phyloP scores from a whole-genome alignment of 2,329 filamentous ascomycete species.

The Drechslera avenae region DNA sequence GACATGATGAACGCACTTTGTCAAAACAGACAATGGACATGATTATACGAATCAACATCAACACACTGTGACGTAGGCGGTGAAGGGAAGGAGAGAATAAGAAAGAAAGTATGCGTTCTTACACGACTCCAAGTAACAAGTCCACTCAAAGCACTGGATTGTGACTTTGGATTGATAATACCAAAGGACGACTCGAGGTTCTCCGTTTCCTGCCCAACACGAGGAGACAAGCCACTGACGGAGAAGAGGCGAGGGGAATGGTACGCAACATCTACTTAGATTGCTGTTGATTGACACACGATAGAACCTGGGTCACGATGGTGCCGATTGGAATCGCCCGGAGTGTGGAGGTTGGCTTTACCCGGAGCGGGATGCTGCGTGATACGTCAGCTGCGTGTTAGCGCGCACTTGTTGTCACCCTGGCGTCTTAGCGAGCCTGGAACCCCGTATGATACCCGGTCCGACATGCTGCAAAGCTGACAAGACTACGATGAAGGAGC shows the following conservation, averaged over 20 bases:
- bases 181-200: slow-evolving; percentile 30
- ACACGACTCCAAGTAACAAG: slow-evolving; percentile 22
- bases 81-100: slow-evolving; percentile 12
- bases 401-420: slow-evolving; percentile 19
- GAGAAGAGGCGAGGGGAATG: slow-evolving; percentile 22
- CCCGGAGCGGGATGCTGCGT: slow-evolving; percentile 20
- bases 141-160: slow-evolving; percentile 18
- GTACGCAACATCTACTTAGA: slow-evolving; percentile 37
- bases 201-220: slow-evolving; percentile 26
- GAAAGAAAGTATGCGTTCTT: slow-evolving; percentile 21
- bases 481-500: slow-evolving; percentile 5
- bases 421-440: slow-evolving; percentile 25
- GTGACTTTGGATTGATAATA: slow-evolving; percentile 27
- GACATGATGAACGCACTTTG: slow-evolving; percentile 18
- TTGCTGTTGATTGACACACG: slow-evolving; percentile 39
- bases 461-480: slow-evolving; percentile 10
- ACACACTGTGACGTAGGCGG: slow-evolving; percentile 10
- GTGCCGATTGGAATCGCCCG: slow-evolving; percentile 33
- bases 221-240: slow-evolving; percentile 28
- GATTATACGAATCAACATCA: slow-evolving; percentile 9
- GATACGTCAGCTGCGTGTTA: slow-evolving; percentile 31
- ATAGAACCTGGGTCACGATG: slow-evolving; percentile 21
- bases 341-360: slow-evolving; percentile 26
- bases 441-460: slow-evolving; percentile 16
- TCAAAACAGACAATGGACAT: slow-evolving; percentile 20